Base-by-base conservation (phyloP, 805 yeast genomes). In the Saccharomycopsis fodiens region DNA sequence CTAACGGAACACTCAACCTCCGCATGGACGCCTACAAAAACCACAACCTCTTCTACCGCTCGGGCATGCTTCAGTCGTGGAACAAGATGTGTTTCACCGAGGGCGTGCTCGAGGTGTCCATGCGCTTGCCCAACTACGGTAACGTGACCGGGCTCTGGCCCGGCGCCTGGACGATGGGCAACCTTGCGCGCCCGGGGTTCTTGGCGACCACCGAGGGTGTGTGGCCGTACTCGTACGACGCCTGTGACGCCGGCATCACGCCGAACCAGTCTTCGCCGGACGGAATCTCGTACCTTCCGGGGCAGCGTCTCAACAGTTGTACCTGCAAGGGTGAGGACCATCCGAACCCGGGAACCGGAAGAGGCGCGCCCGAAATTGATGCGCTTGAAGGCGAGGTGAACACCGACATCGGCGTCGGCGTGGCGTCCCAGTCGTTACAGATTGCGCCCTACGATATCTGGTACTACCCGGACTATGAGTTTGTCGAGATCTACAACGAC, bases 291-390 rank as follows among this genome's bases (percentile, higher is more conserved):
- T 86, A 77, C 58, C 67, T 89, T 45, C 87, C 91, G 0, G 97
- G 97, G 25, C 96, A 89, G 64, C 74, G 74, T 54, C 69, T 89
- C 52, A 78, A 71, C 59, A 62, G 72, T 12, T 89, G 97, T 66
- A 81, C 91, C 0, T 89, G 97, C 67, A 66, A 70, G 21, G 87
- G 82, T 23, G 86, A 78, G 55, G 87, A 82, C 43, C 97, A 89
- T 61, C 97, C 97, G 39, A 88, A 82, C 60, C 74, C 67, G 19
- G 97, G 97, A 41, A 63, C 66, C 1, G 97, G 97, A 12, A 78
- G 97, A 63, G 96, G 96, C 44, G 95, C 96, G 0, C 96, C 96
- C 7, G 97, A 88, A 70, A 86, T 91, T 55, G 97, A 91, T 76
- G 78, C 81, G 38, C 61, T 91, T 43, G 97, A 91, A 74, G 96